A percentile compares a stretch with the other conserved stretches of the same genome.
Conservation (phyloP, 805 yeast genomes). For the Metschnikowia matae region DNA sequence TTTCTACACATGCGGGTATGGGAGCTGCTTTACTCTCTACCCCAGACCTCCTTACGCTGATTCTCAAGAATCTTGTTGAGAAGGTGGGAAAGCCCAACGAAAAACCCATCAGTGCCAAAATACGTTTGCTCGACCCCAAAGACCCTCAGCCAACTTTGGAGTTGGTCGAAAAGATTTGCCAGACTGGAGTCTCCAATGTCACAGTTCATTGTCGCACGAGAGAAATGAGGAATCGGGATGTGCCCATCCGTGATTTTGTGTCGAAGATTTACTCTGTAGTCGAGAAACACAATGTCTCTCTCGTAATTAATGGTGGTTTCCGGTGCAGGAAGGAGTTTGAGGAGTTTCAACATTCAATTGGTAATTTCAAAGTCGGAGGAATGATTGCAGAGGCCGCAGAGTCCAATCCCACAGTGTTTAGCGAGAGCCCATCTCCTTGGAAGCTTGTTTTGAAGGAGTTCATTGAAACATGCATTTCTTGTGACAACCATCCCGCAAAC, state of each 20-base stretch:
- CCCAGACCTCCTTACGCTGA: constrained; percentile 73
- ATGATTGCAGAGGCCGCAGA: constrained; percentile 96
- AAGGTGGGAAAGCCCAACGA: constrained; percentile 73
- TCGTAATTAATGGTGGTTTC: constrained; percentile 81
- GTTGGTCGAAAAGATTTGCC: constrained; percentile 47
- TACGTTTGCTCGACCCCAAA: constrained; percentile 66
- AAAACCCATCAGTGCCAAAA: constrained; percentile 88
- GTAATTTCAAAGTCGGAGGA: constrained; percentile 64
- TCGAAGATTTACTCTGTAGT: constrained; percentile 60
- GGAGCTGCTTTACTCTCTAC: constrained; percentile 88
- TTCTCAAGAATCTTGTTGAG: constrained; percentile 62
- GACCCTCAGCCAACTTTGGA: constrained; percentile 49
- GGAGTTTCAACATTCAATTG: constrained; percentile 48
- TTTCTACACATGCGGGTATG: constrained; percentile 93
- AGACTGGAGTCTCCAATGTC: constrained; percentile 80
- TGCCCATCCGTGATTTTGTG: constrained; percentile 70
- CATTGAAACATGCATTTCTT: constrained; percentile 46
- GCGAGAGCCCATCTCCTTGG: constrained; percentile 48
- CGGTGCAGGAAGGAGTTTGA: constrained; percentile 49
- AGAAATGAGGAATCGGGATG: constrained; percentile 82
- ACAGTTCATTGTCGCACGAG: constrained; percentile 92
- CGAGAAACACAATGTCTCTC: constrained; percentile 55
- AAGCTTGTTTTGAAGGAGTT: constrained; percentile 52
- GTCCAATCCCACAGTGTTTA: constrained; percentile 74
- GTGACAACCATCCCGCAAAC: constrained; percentile 59